Base-by-base conservation (phyloP, 2,329 filamentous ascomycete genomes). In the Tothia fuscella region DNA sequence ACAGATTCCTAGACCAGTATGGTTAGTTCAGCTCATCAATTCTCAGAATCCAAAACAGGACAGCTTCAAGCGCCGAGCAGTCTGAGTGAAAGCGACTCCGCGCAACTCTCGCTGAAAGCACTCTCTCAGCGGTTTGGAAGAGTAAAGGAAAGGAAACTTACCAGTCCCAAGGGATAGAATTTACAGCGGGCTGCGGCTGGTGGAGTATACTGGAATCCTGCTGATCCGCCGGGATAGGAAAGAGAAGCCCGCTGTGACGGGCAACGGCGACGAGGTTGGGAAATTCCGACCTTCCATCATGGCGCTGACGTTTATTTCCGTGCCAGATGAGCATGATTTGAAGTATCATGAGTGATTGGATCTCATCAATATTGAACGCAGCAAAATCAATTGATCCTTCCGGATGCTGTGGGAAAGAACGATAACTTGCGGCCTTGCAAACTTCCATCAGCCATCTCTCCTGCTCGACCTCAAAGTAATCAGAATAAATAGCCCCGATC, bases 401-500 rank as follows among this genome's bases (percentile, higher is more conserved):
- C n/a, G n/a, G n/a, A n/a, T n/a, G n/a, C n/a, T n/a, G n/a, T n/a
- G n/a, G n/a, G n/a, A n/a, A n/a, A 38, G 76, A 74, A 36, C 68
- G 68, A 50, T 78, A 65, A 31, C 83, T 66, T 7, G 73, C 72
- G 17, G 66, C 55, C 48, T 74, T 74, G 25, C 79, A 65, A 39
- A 74, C 67, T 45, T 80, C 73, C 69, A 81, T 82, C 58, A 84
- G 68, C 54, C 76, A 73, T 47, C 80, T 76, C 48, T 81, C 76
- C 49, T 81, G 68, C 46, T 68, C 63, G 33, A 76, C 60, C 21
- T 67, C 63, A 47, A 82, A 62, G 46, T 68, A 69, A 41, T 80
- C 70, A 39, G 81, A 83, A 59, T 86, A 87, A 44, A 82, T 81
- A 30, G 81, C 80, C 28, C 82, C 82, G 51, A 83, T 69, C 55